Evolutionary conservation across 495 filamentous ascomycete genomes (phyloP).

Genomic region (Xylaria telfairii): DNA sequence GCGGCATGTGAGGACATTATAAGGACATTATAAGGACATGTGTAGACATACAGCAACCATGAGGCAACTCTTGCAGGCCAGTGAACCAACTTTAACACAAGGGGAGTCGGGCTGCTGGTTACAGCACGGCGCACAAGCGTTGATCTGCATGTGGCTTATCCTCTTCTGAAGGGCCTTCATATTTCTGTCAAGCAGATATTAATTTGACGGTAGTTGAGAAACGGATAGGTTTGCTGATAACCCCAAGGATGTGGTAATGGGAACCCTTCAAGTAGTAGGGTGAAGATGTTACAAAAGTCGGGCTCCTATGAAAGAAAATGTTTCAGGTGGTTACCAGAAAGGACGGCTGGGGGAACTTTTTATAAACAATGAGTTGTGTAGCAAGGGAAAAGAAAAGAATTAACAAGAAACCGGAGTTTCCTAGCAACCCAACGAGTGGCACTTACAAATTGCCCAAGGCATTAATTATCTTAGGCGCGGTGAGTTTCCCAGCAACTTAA

Average conservation of each 20-base stretch:
- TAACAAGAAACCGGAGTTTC: no score
- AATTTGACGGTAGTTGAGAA: not conserved
- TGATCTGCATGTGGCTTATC: not conserved
- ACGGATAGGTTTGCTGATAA: not conserved
- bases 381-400: no score
- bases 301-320: no score
- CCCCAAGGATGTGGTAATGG: not conserved
- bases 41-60: slow-evolving; percentile 19
- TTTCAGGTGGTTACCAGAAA: no score
- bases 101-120: not conserved
- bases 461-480: no score
- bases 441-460: no score
- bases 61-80: slow-evolving; percentile 16
- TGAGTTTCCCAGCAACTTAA: no score
- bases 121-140: not conserved
- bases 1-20: no score
- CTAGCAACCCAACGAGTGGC: no score
- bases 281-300: no score
- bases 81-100: slow-evolving; percentile 11
- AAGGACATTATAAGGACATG: slow-evolving; percentile 39
- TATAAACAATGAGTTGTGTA: no score
- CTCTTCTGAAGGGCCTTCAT: not conserved
- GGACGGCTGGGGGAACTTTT: no score
- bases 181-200: not conserved
- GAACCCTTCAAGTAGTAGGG: not conserved